These are phyloP conservation scores for Ichthyophthirius multifiliis DNA, from an alignment of 169 alveolate genomes.

Conservation along the genomic window DNA sequence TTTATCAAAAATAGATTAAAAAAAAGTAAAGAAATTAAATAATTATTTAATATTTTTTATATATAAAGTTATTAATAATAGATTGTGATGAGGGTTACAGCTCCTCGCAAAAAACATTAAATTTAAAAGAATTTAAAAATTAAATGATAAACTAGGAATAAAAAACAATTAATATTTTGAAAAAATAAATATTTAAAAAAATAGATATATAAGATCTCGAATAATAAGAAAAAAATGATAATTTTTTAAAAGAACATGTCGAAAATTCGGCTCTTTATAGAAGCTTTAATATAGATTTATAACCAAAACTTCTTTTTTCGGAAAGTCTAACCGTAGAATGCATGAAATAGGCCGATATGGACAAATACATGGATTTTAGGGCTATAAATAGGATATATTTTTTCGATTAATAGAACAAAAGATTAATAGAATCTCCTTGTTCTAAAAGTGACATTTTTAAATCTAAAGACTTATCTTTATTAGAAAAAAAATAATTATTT, in stretches of 20 bases:
- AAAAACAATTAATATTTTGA: neutral
- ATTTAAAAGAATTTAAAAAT: neutral
- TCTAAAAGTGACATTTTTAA: constrained; percentile 28
- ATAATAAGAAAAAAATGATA: neutral
- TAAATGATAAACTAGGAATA: neutral
- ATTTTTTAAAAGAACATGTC: neutral
- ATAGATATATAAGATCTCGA: neutral
- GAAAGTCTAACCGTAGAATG: constrained; percentile 10
- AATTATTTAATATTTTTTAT: neutral
- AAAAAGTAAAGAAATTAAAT: neutral
- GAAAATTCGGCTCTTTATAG: neutral
- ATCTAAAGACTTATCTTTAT: neutral
- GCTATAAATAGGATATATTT: constrained; percentile 12
- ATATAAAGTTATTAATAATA: neutral
- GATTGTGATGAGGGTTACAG: neutral
- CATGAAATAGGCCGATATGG: constrained; percentile 34
- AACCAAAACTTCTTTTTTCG: constrained; percentile 23
- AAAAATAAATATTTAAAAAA: neutral
- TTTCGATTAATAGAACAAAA: neutral
- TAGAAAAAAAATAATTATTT: constrained; percentile 23
- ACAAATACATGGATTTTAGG: constrained; percentile 39
- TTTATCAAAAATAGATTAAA: constrained; percentile 9
- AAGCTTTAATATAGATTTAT: constrained; percentile 21
- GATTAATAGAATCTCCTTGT: constrained; percentile 21
- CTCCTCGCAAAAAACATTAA: neutral